Evolutionary conservation across 1,284 basidiomycete genomes (phyloP), one percentile per base, ranked within the genome.

Genomic region (Polyporus tsugae): DNA sequence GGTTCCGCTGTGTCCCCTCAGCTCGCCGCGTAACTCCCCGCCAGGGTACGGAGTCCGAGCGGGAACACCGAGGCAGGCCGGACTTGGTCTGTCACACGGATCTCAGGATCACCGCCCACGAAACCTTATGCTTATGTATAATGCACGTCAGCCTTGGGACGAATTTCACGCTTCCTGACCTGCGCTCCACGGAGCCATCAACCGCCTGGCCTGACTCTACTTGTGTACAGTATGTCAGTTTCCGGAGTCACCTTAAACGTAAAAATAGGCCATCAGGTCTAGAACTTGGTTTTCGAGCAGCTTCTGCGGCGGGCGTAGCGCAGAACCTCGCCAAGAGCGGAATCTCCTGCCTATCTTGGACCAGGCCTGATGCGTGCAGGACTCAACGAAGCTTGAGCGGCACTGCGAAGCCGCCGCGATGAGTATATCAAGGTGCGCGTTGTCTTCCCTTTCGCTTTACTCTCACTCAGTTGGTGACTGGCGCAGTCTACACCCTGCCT

Each of bases 271-370:
- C 39, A 7, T 7, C 7, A 13, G 41, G 13, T 11, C 41, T 15
- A 15, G 41, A 17, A 42, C 10, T 4, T 2, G n/a, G n/a, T 5
- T 1, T 9, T 17, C 22, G 17, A 22, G 9, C 9, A 7, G n/a
- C 44, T 33, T 53, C 25, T 53, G 22, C 52, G 52, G 11, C 52
- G 52, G 25, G 52, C 52, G 52, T 53, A 29, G 52, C 52, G 52
- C 52, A 33, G 29, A 33, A 11, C 52, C 13, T 53, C 25, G 6
- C 25, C 13, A 4, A 0, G 33, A 53, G 52, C 11, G 9, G 22
- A 2, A 52, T 25, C 10, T 52, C 49, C 9, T 13, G 10, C 49
- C 22, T 52, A 5, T 52, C 25, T 52, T n/a, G 44, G 19, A 5
- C 19, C n/a, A 3, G 9, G 7, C 22, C 11, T 13, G 10, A 52